Base-by-base conservation (phyloP, 306 rosid species). In the Citrullus colocynthis region DNA sequence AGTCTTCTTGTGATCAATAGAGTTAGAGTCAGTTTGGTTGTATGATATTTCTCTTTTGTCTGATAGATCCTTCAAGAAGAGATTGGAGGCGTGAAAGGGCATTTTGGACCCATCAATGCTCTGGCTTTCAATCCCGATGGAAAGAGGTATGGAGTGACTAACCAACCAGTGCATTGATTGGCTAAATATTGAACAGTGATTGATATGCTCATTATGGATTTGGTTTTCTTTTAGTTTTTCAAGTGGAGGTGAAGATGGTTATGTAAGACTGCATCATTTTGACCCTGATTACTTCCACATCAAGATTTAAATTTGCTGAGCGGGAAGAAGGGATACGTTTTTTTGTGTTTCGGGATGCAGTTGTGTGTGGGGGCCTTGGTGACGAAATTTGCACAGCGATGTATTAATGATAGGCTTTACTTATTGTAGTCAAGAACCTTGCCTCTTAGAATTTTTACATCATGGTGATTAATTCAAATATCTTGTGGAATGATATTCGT, bases 171-270 rank as follows among this genome's bases (percentile, higher is more conserved):
- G 44, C 57, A 16, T 52, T 52, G 57, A 16, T 52, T 52, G 7
- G 20, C 7, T 52, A 51, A 51, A 15, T 51, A 6, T 51, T 15
- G 1, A 7, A 51, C 56, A 51, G 15, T 6, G 6, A 52, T 52
- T 16, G 6, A 20, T 44, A 13, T 54, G 39, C 13, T 54, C 37
- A 39, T 5, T 24, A 28, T 9, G 58, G 24, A 48, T 60, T 30
- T 60, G 28, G 9, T 18, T 9, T 42, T 13, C n/a, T 15, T 24
- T 71, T 82, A 95, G 98, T 77, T 95, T 95, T 86, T 85, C 98
- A 44, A 95, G 98, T 63, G 97, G 97, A 82, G 98, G 98, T 56
- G 98, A 94, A 83, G 98, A 94, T 82, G 98, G 98, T 73, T 94
- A 86, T 15, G 93, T 94, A 44, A 90, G 98, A 59, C 79, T 95